Evolutionary conservation across 345 rosid species (phyloP).

Genomic region (Pistacia integerrima): DNA sequence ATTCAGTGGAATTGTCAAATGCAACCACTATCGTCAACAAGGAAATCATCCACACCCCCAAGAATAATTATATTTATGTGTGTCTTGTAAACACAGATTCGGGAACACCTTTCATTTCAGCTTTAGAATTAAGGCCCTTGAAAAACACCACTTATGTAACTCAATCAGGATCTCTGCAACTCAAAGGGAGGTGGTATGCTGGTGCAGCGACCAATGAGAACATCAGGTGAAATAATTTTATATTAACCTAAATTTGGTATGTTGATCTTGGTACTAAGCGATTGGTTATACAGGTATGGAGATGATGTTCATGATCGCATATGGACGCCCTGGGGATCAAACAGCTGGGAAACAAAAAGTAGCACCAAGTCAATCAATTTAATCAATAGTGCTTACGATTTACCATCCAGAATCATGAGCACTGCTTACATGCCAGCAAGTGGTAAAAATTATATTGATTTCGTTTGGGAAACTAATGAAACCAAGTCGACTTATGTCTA

Average conservation of each 20-base stretch:
- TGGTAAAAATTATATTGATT: slow-evolving; percentile 8
- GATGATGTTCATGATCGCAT: slow-evolving; percentile 7
- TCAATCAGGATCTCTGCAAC: background rate
- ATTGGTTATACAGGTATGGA: background rate
- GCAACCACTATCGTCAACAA: background rate
- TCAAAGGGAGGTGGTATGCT: background rate
- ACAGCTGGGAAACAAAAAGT: slow-evolving; percentile 1
- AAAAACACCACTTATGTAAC: slow-evolving; percentile 8
- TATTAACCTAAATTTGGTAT: background rate
- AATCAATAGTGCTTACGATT: slow-evolving; percentile 2
- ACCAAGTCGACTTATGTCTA: slow-evolving; percentile 11
- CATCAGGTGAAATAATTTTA: background rate
- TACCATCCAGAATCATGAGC: slow-evolving; percentile 26
- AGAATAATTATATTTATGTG: background rate
- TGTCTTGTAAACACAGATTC: slow-evolving; percentile 12
- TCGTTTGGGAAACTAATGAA: background rate
- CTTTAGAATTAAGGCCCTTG: slow-evolving; percentile 23
- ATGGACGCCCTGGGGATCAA: background rate
- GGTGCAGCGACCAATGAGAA: background rate
- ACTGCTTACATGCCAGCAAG: slow-evolving; percentile 19
- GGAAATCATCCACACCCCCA: slow-evolving; percentile 6
- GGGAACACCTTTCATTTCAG: slow-evolving; percentile 23
- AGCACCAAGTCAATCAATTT: background rate
- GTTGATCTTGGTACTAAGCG: background rate
- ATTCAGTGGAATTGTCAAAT: background rate